A percentile compares a stretch with the other conserved stretches of the same genome.
These are phyloP conservation scores for Populus hybrid DNA, from an alignment of 441 rosid species.

Conservation along the genomic window DNA sequence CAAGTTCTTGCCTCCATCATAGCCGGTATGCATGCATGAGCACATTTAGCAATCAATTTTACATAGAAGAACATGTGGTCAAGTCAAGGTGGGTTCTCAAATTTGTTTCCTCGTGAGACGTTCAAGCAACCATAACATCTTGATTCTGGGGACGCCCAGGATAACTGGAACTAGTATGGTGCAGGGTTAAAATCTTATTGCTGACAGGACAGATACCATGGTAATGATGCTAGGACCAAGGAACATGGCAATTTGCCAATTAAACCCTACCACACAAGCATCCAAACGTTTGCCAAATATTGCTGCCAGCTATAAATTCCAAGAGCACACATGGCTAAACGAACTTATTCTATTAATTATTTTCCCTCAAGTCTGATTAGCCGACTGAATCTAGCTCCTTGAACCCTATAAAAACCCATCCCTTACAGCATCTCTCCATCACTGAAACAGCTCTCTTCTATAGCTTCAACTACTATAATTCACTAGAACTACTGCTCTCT, in stretches of 20 bases:
- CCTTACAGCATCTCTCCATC: conserved; percentile 20
- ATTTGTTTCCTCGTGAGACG: background rate
- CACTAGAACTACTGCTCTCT: too few relatives aligned
- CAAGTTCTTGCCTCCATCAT: too few relatives aligned
- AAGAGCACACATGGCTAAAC: conserved; percentile 24
- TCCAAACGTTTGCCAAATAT: conserved; percentile 36
- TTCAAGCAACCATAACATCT: background rate
- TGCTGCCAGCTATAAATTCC: conserved; percentile 35
- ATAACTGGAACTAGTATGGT: background rate
- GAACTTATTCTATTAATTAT: conserved; percentile 10
- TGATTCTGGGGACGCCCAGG: too few relatives aligned
- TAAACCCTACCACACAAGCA: conserved; percentile 25
- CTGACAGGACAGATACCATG: background rate
- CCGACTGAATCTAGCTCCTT: conserved; percentile 3
- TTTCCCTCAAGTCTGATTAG: conserved; percentile 9
- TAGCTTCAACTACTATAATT: conserved; percentile 8
- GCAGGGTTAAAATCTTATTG: background rate
- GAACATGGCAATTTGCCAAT: conserved; percentile 18
- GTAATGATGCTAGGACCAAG: background rate
- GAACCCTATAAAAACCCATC: conserved; percentile 47
- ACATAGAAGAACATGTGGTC: too few relatives aligned
- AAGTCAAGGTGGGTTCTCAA: background rate
- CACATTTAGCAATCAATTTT: too few relatives aligned
- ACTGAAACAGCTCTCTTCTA: conserved; percentile 17
- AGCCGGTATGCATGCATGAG: too few relatives aligned